Base-by-base conservation (phyloP, 768 basidiomycete genomes). In the Suillus fuscotomentosus region DNA sequence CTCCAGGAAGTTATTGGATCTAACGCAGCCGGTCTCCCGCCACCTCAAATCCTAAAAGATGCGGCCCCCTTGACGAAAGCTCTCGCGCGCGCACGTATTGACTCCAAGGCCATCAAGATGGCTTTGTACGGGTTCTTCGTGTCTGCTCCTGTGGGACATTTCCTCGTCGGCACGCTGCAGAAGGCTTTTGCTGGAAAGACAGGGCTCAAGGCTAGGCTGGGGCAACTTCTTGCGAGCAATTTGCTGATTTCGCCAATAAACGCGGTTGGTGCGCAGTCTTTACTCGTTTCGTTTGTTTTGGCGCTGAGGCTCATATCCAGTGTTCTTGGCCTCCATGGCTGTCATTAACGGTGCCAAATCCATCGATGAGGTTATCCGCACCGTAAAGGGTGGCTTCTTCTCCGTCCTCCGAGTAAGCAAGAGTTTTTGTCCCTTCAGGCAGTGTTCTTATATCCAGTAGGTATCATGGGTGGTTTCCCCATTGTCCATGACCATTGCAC, bases 1-100 rank as follows among this genome's bases (percentile, higher is more conserved):
- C 74, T 93, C 60, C 93, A 94, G 75, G 94, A 95, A 76, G 86
- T 94, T 47, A 84, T 95, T 36, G 91, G 89, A 17, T 89, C 88
- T 64, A 84, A 90, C 65, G 75, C 87, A 53, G 90, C 92, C 10
- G 83, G 88, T 43, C 72, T 87, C 54, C 88, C 89, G 8, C 77
- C 82, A 10, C 80, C 74, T 53, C 76, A 75, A 45, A 78, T 84
- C 9, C 66, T 83, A 41, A 86, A 86, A 66, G 78, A 86, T 79
- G 84, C 86, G 1, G 81, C 89, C 3, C 66, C 80, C 27, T 70
- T 86, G 66, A 70, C 81, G 60, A 86, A 84, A 67, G 71, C 79
- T 20, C 82, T 90, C 56, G 86, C 84, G 5, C 79, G 76, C 55
- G 78, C 79, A 6, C 87, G 91, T 72, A 75, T 94, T 60, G 82